A percentile compares a stretch with the other conserved stretches of the same genome.
These are phyloP conservation scores for Malus sieversii DNA, from an alignment of 306 rosid species.

Conservation along the genomic window DNA sequence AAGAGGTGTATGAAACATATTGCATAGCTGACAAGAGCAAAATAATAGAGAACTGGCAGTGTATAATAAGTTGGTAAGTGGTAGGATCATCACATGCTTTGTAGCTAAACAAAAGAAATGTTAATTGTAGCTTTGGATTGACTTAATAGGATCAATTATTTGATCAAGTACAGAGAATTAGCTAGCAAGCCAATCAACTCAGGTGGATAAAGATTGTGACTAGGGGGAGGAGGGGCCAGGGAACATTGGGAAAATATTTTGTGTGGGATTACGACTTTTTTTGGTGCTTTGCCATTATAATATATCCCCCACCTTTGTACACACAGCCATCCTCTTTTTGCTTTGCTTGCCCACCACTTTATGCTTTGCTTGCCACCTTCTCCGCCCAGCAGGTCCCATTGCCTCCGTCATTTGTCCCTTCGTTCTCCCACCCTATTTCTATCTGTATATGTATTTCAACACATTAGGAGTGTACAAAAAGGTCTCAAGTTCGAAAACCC, in stretches of 20 bases:
- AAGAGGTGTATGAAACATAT: background rate
- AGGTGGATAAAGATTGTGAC: background rate
- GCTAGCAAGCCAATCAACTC: background rate
- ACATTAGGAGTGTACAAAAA: background rate
- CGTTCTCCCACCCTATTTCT: background rate
- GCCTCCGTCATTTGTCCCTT: background rate
- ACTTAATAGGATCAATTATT: background rate
- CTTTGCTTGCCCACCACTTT: background rate
- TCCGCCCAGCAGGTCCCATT: constrained; percentile 10
- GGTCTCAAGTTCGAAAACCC: background rate
- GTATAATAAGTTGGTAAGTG: background rate
- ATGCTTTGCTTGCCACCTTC: constrained; percentile 4
- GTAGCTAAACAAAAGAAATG: background rate
- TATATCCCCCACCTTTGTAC: background rate
- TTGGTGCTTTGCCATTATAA: background rate
- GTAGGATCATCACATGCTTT: background rate
- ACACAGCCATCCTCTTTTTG: background rate
- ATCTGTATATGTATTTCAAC: background rate
- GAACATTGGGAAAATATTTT: background rate
- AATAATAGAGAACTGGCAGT: background rate
- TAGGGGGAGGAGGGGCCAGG: background rate
- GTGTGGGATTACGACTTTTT: background rate
- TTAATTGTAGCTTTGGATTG: background rate
- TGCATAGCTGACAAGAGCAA: background rate
- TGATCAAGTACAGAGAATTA: background rate